Base-by-base conservation (phyloP, 192 early-diverging fungal species). In the Coemansia sp. region DNA sequence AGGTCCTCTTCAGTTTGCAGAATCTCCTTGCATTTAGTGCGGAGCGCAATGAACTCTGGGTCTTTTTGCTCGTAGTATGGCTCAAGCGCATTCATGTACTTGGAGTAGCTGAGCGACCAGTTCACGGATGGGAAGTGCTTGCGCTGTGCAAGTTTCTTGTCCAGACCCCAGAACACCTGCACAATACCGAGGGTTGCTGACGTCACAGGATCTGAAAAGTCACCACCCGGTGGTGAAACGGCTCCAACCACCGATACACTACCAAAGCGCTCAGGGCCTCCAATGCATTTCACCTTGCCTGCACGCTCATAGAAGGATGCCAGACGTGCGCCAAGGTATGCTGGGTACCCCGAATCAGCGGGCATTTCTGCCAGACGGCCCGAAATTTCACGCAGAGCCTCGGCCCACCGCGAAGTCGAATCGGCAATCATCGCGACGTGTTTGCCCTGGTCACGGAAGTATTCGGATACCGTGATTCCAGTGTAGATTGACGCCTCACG, bases 41-140 rank as follows among this genome's bases (percentile, higher is more conserved):
- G 90, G 56, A 99, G 86, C 23, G 79, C 67, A 39, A 90, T 86
- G 77, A 98, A 99, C 67, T 99, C 97, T 25, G 95, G 91, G 74
- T 99, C 97, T 46, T 91, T 86, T 49, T 82, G 83, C 82, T 99
- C 96, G 77, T 98, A 99, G 83, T 89, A 95, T 21, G 93, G 89
- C 65, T 96, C 95, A 52, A 99, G 83, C 1, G 95, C 95, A 74
- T 98, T 98, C 82, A 90, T 89, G 84, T 99, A 99, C 87, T 98
- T 98, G 75, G 93, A 95, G 85, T 97, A 99, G 73, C 87, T 90
- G 74, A 95, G 84, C 43, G 91, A 94, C 97, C 97, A 99, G 86
- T 99, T 98, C 70, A 99, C 95, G 16, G 96, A 98, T 3, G 97
- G 97, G 88, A 99, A 99, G 84, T 99, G 97, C 87, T 99, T 99